Conservation (phyloP, 2,329 filamentous ascomycete genomes). For the Waltergamsia citrina region DNA sequence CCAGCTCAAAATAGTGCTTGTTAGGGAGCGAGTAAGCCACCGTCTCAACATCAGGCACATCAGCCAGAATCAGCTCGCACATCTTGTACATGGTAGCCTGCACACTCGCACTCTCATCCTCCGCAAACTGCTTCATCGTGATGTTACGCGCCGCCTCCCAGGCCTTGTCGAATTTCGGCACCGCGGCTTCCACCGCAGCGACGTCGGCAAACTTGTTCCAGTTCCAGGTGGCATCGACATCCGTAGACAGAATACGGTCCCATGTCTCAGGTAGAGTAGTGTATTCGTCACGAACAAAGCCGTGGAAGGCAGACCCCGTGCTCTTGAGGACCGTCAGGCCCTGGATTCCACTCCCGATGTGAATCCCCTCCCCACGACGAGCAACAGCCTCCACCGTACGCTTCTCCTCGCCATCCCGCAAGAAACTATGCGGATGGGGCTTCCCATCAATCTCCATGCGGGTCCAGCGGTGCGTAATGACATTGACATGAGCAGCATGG, state of each 20-base stretch:
- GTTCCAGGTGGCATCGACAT: conserved; percentile 78
- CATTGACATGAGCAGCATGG: conserved; percentile 68
- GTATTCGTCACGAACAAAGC: conserved; percentile 87
- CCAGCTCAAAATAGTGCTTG: conserved; percentile 98
- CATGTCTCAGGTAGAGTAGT: conserved; percentile 84
- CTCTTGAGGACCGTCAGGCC: conserved; percentile 89
- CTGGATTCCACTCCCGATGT: conserved; percentile 67
- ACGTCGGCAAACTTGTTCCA: conserved; percentile 67
- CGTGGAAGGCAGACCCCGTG: conserved; percentile 92
- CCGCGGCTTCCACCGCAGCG: conserved; percentile 54
- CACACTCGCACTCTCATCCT: conserved; percentile 84
- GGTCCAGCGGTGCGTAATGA: conserved; percentile 84
- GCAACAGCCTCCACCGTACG: conserved; percentile 71
- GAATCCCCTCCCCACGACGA: conserved; percentile 58
- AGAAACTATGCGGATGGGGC: conserved; percentile 91
- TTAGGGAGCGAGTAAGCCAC: conserved; percentile 86
- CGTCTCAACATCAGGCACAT: conserved; percentile 58
- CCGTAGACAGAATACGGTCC: conserved; percentile 92
- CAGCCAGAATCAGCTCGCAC: conserved; percentile 75
- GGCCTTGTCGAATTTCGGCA: conserved; percentile 65
- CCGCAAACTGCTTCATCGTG: conserved; percentile 85
- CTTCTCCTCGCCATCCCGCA: conserved; percentile 81
- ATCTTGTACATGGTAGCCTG: conserved; percentile 99
- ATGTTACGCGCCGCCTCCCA: conserved; percentile 71
- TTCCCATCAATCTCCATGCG: conserved; percentile 80